Conservation (phyloP, 371 early-diverging fungal genomes). For the Funneliformis caledonium region DNA sequence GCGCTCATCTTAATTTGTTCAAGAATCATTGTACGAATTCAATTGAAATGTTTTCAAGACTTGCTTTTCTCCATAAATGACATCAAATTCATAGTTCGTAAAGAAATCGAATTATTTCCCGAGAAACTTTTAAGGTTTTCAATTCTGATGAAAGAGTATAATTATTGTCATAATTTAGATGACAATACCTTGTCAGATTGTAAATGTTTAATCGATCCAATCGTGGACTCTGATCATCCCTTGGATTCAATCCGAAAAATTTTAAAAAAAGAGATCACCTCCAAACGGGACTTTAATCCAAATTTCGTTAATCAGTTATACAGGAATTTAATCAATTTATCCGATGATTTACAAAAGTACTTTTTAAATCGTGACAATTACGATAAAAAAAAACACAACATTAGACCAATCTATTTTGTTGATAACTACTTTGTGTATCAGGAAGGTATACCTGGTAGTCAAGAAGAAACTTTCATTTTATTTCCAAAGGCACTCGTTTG, state of each 20-base stretch:
- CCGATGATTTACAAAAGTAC: conserved; percentile 19
- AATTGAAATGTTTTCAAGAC: conserved; percentile 14
- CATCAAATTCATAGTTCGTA: neutral
- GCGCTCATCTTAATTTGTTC: neutral
- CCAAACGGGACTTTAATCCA: neutral
- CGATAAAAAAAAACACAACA: neutral
- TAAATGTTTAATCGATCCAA: neutral
- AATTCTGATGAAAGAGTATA: neutral
- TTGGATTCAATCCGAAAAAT: neutral
- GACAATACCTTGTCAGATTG: neutral
- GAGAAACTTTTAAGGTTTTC: neutral
- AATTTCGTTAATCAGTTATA: neutral
- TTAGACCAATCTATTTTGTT: conserved; percentile 5
- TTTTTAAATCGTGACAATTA: neutral
- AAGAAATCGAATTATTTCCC: conserved; percentile 16
- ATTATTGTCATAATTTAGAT: neutral
- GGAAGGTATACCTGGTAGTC: neutral
- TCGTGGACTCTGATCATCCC: neutral
- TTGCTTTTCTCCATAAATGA: neutral
- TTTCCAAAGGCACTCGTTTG: conserved; percentile 12
- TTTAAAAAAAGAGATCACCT: neutral
- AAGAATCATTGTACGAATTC: neutral
- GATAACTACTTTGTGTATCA: neutral
- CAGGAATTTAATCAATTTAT: conserved; percentile 21
- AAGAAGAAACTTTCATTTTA: neutral